Base-by-base conservation (phyloP, 1,284 basidiomycete genomes). In the Psilocybe mexicana region DNA sequence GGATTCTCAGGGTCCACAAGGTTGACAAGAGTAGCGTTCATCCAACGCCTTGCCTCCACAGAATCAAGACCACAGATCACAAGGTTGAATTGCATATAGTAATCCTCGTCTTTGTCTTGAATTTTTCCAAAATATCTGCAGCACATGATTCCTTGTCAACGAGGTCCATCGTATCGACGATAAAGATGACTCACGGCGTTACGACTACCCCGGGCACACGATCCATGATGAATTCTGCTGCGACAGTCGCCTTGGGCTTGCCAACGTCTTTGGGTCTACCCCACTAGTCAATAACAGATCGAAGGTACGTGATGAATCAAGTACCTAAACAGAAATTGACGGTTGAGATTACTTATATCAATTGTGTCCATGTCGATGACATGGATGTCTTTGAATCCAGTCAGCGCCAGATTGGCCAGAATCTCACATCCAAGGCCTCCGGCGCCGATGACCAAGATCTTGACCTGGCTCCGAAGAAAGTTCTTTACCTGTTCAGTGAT, bases 351-450 rank as follows among this genome's bases (percentile, higher is more conserved):
- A 68, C 94, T 97, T 67, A 99, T 93, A 74, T 99, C 97, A 72
- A 99, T 99, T 3, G 96, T 98, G 79, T 99, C 97, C 96, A 99
- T 99, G 79, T 99, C 97, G 71, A 99, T 99, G 65, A 99, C 95
- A 78, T 99, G 94, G 62, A 99, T 97, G 69, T 99, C 91, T 71
- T 90, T 92, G 84, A 99, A 99, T 23, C 97, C 97, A 53, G 93
- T 90, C 63, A 98, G 76, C 25, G 95, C 94, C 50, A 97, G 84
- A 74, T 97, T 96, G 62, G 94, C 91, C 38, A 97, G 81, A 67
- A 97, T 96, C 79, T 97, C 94, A 76, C 95, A 98, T 30, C 95
- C 95, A 46, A 98, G 78, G 52, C 95, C 95, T 44, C 95, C 96
- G 28, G 95, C 96, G 45, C 95, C 97, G 65, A 99, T 98, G 63